Conservation (phyloP, 768 basidiomycete genomes). For the Tylopilus plumbeoviolaceoides region DNA sequence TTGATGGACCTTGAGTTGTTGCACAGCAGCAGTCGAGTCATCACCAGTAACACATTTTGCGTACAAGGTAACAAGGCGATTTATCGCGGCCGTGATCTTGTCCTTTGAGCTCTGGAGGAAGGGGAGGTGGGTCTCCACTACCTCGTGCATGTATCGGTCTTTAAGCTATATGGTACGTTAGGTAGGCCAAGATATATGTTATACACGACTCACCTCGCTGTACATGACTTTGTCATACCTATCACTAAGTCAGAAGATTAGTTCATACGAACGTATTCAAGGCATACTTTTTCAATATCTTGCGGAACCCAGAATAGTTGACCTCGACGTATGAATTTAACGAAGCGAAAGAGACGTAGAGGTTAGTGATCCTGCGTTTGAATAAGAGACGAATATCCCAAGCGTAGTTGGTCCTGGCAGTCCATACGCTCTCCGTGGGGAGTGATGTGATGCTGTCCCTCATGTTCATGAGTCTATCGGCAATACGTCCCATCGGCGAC, state of each 20-base stretch:
- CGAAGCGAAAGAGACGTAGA: constrained; percentile 73
- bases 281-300: constrained; percentile 89
- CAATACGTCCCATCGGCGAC: constrained; percentile 38
- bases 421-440: constrained; percentile 65
- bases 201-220: constrained; percentile 43
- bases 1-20: constrained; percentile 82
- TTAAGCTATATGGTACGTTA: constrained; percentile 49
- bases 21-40: constrained; percentile 62
- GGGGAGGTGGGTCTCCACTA: constrained; percentile 63
- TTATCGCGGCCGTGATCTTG: constrained; percentile 53
- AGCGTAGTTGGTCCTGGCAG: constrained; percentile 72
- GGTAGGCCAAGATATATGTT: neutral
- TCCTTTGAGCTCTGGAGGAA: constrained; percentile 66
- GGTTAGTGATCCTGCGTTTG: constrained; percentile 82
- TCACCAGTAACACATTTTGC: constrained; percentile 79
- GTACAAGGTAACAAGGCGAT: constrained; percentile 66
- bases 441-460: constrained; percentile 48
- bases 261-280: neutral
- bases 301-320: constrained; percentile 90
- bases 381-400: constrained; percentile 79
- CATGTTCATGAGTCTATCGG: constrained; percentile 48
- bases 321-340: constrained; percentile 86
- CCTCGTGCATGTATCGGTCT: constrained; percentile 67
- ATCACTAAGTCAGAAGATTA: neutral
- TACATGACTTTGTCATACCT: constrained; percentile 95